Conservation (phyloP, 768 basidiomycete species). For the Boletus vinaceobasis region DNA sequence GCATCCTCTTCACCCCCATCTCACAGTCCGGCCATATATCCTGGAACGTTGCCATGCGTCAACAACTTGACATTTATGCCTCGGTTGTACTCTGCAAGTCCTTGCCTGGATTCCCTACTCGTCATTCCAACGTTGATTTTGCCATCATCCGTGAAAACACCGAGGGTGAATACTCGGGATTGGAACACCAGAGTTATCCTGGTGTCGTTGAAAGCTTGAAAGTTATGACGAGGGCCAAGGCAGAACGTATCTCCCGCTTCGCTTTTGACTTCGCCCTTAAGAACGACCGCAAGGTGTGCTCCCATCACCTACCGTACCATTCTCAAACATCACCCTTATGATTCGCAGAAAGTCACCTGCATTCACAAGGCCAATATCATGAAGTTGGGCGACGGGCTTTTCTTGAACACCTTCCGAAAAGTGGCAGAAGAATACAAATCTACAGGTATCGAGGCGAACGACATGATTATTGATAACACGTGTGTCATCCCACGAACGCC, state of each 20-base stretch:
- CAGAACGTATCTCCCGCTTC: slow-evolving; percentile 94
- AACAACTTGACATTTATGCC: slow-evolving; percentile 98
- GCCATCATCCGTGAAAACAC: slow-evolving; percentile 99
- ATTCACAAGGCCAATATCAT: slow-evolving; percentile 99
- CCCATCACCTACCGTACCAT: not conserved
- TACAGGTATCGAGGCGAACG: slow-evolving; percentile 86
- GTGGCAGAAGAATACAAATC: slow-evolving; percentile 96
- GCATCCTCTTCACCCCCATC: slow-evolving; percentile 97
- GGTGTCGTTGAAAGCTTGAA: slow-evolving; percentile 98
- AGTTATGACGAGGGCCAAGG: slow-evolving; percentile 92
- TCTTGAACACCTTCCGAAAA: slow-evolving; percentile 96
- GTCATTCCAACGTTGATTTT: slow-evolving; percentile 96
- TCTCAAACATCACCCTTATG: not conserved
- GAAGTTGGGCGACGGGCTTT: slow-evolving; percentile 99
- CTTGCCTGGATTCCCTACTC: slow-evolving; percentile 91
- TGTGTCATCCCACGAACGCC: slow-evolving; percentile 33
- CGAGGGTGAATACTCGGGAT: slow-evolving; percentile 98
- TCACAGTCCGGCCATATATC: slow-evolving; percentile 96
- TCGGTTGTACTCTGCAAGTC: slow-evolving; percentile 99
- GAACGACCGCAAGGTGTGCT: slow-evolving; percentile 89
- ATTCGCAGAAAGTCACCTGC: slow-evolving; percentile 90
- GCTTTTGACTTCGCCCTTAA: slow-evolving; percentile 99
- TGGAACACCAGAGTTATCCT: slow-evolving; percentile 97
- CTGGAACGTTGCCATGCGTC: slow-evolving; percentile 99
- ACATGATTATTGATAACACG: slow-evolving; percentile 99